Conservation (phyloP, 2,329 filamentous ascomycete species). For the Sarocladium kiliense region DNA sequence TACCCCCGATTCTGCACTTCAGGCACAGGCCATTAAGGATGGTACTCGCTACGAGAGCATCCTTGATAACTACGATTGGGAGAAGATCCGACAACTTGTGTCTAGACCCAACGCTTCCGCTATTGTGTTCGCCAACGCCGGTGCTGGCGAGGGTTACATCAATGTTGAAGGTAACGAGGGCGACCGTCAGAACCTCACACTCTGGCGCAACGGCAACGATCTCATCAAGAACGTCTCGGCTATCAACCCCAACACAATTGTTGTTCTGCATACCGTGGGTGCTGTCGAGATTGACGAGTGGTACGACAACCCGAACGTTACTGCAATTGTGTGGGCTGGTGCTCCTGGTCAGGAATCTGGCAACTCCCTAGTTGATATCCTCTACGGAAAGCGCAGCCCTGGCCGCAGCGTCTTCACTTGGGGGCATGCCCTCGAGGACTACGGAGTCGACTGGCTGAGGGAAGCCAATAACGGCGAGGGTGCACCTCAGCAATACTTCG, state of each 20-base stretch:
- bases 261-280: conserved; percentile 82
- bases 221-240: conserved; percentile 77
- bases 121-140: conserved; percentile 85
- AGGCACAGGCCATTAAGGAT: conserved; percentile 55
- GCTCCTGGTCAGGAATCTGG: conserved; percentile 80
- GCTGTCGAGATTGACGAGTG: conserved; percentile 73
- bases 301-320: conserved; percentile 72
- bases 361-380: conserved; percentile 72
- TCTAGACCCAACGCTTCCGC: conserved; percentile 60
- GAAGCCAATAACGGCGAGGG: conserved; percentile 61
- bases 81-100: conserved; percentile 56
- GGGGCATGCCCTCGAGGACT: conserved; percentile 61
- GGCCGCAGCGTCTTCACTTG: conserved; percentile 79
- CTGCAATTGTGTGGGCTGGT: conserved; percentile 78
- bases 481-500: conserved; percentile 68
- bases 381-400: conserved; percentile 77
- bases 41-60: conserved; percentile 59
- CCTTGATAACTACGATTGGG: conserved; percentile 58
- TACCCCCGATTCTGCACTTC: conserved; percentile 67
- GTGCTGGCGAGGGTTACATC: conserved; percentile 85
- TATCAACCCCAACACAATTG: conserved; percentile 80
- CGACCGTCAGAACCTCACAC: conserved; percentile 86
- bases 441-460: conserved; percentile 63
- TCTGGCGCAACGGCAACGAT: conserved; percentile 78
- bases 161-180: conserved; percentile 76